Base-by-base conservation (phyloP, 2,329 filamentous ascomycete genomes). In the Cordyceps javanica region DNA sequence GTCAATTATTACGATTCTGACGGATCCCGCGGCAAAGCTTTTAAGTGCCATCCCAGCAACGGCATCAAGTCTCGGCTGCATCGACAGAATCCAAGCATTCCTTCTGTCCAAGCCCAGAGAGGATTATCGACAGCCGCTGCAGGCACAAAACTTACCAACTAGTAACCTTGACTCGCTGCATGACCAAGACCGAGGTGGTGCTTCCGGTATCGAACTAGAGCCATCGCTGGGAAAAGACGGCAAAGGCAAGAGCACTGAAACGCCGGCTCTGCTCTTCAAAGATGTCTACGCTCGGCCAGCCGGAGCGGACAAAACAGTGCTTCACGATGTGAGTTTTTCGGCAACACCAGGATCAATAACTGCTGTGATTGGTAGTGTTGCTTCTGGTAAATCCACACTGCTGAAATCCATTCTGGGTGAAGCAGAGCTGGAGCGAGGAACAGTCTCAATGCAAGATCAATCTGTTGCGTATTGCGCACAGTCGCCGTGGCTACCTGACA, bases 311-410 rank as follows among this genome's bases (percentile, higher is more conserved):
- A 34, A 36, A 7, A 36, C 23, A 1, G 19, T 59, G 16, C 19
- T 50, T 3, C 44, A 54, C 13, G 50, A 38, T 25, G 5, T 50
- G 25, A 50, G 32, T 14, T 54, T 55, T 13, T 49, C 44, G 1
- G 21, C 38, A 8, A 10, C 23, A 21, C 5, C 34, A 1, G 23
- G 63, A 63, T 39, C 38, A 62, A 11, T 50, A 41, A 57, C 61
- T 26, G 60, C 69, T 4, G 25, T 74, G 2, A 59, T 71, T 6
- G 73, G 72, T 0, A 70, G 71, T 0, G 69, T 74, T 0, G 72
- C 70, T 0, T 70, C 64, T 25, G 72, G 73, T 10, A 75, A 74
- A 57, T 69, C 68, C 0, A 69, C 69, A 2, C 57, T 72, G 1
- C 60, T 72, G 32, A 66, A 70, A 32, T 60, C 65, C 11, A 53